phyloP scores from a whole-genome alignment of 2,329 filamentous ascomycete genomes.

The Didymella lethalis region DNA sequence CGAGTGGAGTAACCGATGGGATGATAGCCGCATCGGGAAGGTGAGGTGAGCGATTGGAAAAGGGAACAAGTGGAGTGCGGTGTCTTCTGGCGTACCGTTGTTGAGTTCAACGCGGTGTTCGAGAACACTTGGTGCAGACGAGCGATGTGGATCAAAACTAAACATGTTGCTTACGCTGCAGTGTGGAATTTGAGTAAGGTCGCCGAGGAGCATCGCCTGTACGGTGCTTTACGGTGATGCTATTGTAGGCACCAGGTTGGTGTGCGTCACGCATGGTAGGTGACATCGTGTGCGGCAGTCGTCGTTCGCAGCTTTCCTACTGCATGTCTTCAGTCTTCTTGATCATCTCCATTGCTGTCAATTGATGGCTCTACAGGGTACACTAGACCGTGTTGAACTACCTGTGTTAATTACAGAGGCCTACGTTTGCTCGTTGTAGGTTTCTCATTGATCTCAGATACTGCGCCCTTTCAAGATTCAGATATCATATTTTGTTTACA shows the following conservation, averaged over 20 bases:
- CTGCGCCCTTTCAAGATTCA: too few relatives aligned
- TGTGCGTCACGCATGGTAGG: background rate
- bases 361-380: background rate
- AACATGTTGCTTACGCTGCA: background rate
- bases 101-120: constrained; percentile 6
- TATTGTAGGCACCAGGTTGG: background rate
- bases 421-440: too few relatives aligned
- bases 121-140: constrained; percentile 6
- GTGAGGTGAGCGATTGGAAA: background rate
- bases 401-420: too few relatives aligned
- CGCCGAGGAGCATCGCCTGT: constrained; percentile 5
- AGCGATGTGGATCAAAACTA: background rate
- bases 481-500: too few relatives aligned
- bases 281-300: background rate
- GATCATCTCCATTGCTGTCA: background rate
- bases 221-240: background rate
- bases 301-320: background rate
- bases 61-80: constrained; percentile 1
- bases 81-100: background rate
- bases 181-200: background rate
- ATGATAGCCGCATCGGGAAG: constrained; percentile 5
- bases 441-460: too few relatives aligned
- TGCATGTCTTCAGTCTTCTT: background rate
- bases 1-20: background rate
- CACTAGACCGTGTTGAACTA: too few relatives aligned